Percentiles rank a stretch among this genome's conserved stretches.
Evolutionary conservation across 2,329 filamentous ascomycete genomes (phyloP).

Genomic region (Arthrobotrys pseudoclavata): DNA sequence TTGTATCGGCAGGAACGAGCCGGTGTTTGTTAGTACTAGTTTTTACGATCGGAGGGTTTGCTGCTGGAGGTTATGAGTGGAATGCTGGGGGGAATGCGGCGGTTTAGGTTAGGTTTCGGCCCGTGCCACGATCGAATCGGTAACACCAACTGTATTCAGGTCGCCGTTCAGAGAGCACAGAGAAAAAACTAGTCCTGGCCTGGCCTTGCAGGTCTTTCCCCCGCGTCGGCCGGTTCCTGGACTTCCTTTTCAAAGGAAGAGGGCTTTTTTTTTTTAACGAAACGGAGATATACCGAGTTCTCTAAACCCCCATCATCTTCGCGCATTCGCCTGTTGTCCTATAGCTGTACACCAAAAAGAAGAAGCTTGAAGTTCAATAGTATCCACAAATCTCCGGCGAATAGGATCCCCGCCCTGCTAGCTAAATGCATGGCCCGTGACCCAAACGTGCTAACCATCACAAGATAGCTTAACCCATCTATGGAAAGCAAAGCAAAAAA

Average conservation of each 20-base stretch:
- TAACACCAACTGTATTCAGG: conserved; percentile 25
- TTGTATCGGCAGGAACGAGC: conserved; percentile 66
- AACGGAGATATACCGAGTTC: conserved; percentile 39
- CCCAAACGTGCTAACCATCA: conserved; percentile 27
- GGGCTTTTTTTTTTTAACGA: neutral
- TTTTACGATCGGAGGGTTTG: conserved; percentile 71
- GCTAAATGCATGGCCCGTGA: conserved; percentile 32
- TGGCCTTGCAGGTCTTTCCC: neutral
- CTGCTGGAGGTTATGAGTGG: conserved; percentile 67
- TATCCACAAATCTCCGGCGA: conserved; percentile 16
- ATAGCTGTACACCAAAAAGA: neutral
- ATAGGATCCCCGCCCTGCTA: conserved; percentile 23
- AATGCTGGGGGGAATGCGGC: conserved; percentile 26
- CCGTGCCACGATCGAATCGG: conserved; percentile 26
- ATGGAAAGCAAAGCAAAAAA: conserved; percentile 4
- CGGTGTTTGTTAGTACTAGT: conserved; percentile 65
- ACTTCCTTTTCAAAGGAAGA: neutral
- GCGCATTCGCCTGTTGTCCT: conserved; percentile 8
- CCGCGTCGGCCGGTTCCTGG: conserved; percentile 36
- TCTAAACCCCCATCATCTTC: conserved; percentile 9
- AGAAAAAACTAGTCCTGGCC: conserved; percentile 9
- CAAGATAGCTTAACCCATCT: conserved; percentile 1
- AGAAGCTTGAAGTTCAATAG: conserved; percentile 7
- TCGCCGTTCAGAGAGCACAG: conserved; percentile 31
- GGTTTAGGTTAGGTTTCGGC: conserved; percentile 28